These are phyloP conservation scores for Pythium angustatum DNA, from an alignment of 352 stramenopile genomes.

Conservation along the genomic window DNA sequence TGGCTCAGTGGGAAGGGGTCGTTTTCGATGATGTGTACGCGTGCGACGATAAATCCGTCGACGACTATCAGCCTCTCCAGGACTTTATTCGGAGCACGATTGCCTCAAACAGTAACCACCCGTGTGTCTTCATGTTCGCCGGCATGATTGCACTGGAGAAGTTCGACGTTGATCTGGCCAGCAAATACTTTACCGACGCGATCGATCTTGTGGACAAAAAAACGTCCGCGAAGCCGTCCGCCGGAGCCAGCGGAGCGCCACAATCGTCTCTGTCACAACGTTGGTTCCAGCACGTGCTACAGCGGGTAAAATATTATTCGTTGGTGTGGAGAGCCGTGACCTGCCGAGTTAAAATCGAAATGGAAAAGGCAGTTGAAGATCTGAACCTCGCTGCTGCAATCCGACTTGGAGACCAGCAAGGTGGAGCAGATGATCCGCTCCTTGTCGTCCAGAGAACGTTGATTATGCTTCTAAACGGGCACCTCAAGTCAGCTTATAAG, in stretches of 20 bases:
- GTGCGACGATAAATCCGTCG: conserved; percentile 8
- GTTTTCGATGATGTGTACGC: conserved; percentile 29
- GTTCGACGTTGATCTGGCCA: conserved; percentile 39
- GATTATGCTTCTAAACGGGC: conserved; percentile 58
- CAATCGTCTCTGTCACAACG: conserved; percentile 28
- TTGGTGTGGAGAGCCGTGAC: conserved; percentile 52
- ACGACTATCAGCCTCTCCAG: conserved; percentile 25
- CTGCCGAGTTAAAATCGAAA: conserved; percentile 47
- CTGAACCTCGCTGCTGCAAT: conserved; percentile 47
- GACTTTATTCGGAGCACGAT: conserved; percentile 32
- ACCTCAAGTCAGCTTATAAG: conserved; percentile 54
- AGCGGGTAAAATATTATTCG: conserved; percentile 53
- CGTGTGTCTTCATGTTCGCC: conserved; percentile 50
- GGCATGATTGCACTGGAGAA: conserved; percentile 54
- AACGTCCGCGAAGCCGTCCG: background rate
- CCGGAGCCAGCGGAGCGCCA: background rate
- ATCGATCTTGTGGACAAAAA: conserved; percentile 33
- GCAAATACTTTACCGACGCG: conserved; percentile 46
- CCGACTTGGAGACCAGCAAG: conserved; percentile 24
- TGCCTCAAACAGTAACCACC: conserved; percentile 26
- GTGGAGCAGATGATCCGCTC: conserved; percentile 31
- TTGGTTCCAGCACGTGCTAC: conserved; percentile 41
- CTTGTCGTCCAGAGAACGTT: conserved; percentile 46
- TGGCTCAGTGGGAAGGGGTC: conserved; percentile 42
- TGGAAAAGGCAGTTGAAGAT: conserved; percentile 51